Percentiles rank a stretch among this genome's conserved stretches.
Evolutionary conservation across 345 rosid species (phyloP).

Genomic region (Combretum micranthum): DNA sequence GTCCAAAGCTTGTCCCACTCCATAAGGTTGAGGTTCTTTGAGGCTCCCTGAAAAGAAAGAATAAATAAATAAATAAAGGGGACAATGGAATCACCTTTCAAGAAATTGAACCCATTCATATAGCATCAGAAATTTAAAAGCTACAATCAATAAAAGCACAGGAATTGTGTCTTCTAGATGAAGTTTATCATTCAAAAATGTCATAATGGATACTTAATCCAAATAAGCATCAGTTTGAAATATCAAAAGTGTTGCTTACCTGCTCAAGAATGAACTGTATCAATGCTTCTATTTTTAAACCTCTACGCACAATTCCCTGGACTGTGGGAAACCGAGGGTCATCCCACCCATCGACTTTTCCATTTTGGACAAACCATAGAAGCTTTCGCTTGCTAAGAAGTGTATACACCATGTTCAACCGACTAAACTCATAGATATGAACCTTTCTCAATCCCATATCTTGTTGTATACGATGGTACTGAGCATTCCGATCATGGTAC

Average conservation of each 20-base stretch:
- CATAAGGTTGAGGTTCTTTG: conserved; percentile 89
- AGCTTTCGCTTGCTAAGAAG: conserved; percentile 95
- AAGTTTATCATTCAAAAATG: neutral
- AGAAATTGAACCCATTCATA: too few species aligned
- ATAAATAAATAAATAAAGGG: neutral
- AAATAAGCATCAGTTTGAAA: neutral
- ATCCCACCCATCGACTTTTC: conserved; percentile 95
- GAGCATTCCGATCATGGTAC: conserved; percentile 90
- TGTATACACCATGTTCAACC: conserved; percentile 83
- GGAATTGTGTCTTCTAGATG: neutral
- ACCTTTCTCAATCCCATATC: conserved; percentile 81
- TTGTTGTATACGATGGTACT: conserved; percentile 66
- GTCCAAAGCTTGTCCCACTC: conserved; percentile 99
- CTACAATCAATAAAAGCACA: too few species aligned
- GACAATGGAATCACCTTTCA: neutral
- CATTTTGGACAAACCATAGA: conserved; percentile 86
- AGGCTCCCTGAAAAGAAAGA: conserved; percentile 61
- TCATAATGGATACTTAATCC: neutral
- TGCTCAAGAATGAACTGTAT: conserved; percentile 92
- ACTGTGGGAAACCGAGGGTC: conserved; percentile 99
- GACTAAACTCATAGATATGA: conserved; percentile 70
- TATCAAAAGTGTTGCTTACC: conserved; percentile 25
- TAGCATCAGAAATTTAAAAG: too few species aligned
- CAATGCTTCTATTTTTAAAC: conserved; percentile 81
- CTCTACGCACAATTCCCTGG: conserved; percentile 91